phyloP scores from a whole-genome alignment of 495 filamentous ascomycete species.

The Bacidia gigantensis region DNA sequence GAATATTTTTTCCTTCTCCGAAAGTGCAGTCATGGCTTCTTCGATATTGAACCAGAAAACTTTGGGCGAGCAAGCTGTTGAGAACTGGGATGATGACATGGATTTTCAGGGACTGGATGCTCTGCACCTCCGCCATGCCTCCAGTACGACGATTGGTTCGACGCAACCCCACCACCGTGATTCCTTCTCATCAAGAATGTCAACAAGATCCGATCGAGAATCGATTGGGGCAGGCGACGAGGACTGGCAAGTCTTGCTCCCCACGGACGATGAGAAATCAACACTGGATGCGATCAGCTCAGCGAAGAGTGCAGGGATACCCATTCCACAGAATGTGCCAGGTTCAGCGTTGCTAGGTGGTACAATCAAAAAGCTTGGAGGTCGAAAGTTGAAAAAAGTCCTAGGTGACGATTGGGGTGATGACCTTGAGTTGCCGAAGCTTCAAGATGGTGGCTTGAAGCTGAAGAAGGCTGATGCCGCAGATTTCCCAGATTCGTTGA shows the following conservation, averaged over 20 bases:
- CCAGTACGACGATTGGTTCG: conserved; percentile 39
- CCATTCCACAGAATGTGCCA: conserved; percentile 80
- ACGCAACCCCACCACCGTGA: conserved; percentile 42
- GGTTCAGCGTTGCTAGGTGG: conserved; percentile 86
- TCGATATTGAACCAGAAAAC: conserved; percentile 40
- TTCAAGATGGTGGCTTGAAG: conserved; percentile 41
- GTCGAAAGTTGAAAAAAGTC: conserved; percentile 59
- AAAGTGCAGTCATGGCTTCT: not conserved
- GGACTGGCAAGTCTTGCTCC: conserved; percentile 69
- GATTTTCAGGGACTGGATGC: conserved; percentile 63
- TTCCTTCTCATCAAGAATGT: conserved; percentile 62
- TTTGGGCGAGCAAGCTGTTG: conserved; percentile 46
- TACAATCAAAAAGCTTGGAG: conserved; percentile 83
- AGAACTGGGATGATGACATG: conserved; percentile 84
- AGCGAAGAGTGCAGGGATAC: conserved; percentile 78
- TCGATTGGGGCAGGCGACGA: conserved; percentile 61
- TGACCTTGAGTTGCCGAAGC: conserved; percentile 67
- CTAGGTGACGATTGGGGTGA: conserved; percentile 83
- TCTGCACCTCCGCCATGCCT: conserved; percentile 50
- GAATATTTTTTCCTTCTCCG: no score
- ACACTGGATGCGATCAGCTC: conserved; percentile 74
- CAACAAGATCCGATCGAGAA: conserved; percentile 67
- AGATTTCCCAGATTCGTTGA: conserved; percentile 53
- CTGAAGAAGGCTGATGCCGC: conserved; percentile 46
- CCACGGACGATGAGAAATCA: conserved; percentile 64